phyloP scores from a whole-genome alignment of 495 filamentous ascomycete genomes.

The Penicillium crystallinum region DNA sequence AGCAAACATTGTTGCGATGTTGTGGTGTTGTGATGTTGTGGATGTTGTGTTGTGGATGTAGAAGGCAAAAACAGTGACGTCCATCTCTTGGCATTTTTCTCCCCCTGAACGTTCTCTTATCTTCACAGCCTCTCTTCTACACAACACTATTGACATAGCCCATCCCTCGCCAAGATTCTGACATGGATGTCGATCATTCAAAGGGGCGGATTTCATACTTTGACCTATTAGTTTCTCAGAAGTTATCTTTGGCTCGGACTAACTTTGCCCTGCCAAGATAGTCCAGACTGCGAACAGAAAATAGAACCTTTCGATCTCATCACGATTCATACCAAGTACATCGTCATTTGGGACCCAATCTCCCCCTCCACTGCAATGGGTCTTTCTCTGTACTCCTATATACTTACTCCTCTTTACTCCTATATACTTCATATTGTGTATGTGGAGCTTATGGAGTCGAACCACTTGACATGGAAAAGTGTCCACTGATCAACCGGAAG shows the following conservation, averaged over 20 bases:
- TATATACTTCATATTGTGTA: not conserved
- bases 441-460: not conserved
- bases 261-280: constrained; percentile 14
- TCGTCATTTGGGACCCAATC: not conserved
- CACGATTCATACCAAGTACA: not conserved
- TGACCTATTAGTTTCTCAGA: constrained; percentile 4
- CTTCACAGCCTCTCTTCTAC: constrained; percentile 22
- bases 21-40: not conserved
- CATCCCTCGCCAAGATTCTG: constrained; percentile 12
- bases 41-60: not conserved
- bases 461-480: not conserved
- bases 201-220: constrained; percentile 7
- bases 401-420: too few relatives aligned
- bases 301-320: not conserved
- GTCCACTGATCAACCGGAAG: not conserved
- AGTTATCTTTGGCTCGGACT: not conserved
- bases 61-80: not conserved
- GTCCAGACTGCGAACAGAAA: constrained; percentile 1
- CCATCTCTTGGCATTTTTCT: not conserved
- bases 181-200: constrained; percentile 12
- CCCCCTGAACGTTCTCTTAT: constrained; percentile 13
- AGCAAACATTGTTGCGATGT: not conserved
- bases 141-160: constrained; percentile 13
- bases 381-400: too few relatives aligned
- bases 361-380: not conserved